phyloP scores from a whole-genome alignment of 2,329 filamentous ascomycete genomes.

The Nemania serpens region DNA sequence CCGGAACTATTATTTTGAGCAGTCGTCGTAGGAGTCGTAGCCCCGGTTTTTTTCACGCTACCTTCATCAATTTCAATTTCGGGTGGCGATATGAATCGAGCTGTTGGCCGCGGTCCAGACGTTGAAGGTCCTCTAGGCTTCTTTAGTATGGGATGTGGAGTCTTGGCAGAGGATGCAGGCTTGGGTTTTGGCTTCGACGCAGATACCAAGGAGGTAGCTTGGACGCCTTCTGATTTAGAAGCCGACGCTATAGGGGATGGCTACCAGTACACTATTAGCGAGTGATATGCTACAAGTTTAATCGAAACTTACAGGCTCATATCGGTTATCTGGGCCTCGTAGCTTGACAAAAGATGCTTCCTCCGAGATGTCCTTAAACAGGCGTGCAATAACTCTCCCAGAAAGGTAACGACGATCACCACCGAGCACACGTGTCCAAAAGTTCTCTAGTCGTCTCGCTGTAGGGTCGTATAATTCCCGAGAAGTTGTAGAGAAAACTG shows the following conservation, averaged over 20 bases:
- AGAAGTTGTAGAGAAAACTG: conserved; percentile 65
- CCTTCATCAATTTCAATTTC: conserved; percentile 52
- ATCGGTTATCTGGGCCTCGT: conserved; percentile 57
- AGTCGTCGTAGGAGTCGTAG: conserved; percentile 49
- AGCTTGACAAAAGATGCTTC: conserved; percentile 63
- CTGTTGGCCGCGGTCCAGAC: conserved; percentile 60
- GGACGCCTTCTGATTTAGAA: conserved; percentile 21
- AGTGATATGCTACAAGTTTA: neutral
- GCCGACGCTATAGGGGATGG: conserved; percentile 32
- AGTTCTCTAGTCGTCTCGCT: conserved; percentile 65
- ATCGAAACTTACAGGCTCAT: conserved; percentile 53
- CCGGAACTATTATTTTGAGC: conserved; percentile 35
- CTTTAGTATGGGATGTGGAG: conserved; percentile 63
- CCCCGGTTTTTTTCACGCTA: conserved; percentile 39
- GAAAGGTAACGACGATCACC: conserved; percentile 59
- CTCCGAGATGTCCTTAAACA: conserved; percentile 63
- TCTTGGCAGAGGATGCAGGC: conserved; percentile 50
- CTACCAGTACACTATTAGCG: conserved; percentile 31
- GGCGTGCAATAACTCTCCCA: conserved; percentile 56
- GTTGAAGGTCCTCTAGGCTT: conserved; percentile 60
- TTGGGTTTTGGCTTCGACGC: conserved; percentile 33
- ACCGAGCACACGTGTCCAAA: conserved; percentile 70
- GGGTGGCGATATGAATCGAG: conserved; percentile 62
- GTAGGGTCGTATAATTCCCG: conserved; percentile 65
- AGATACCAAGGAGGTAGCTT: conserved; percentile 22